Conservation (phyloP, 2,329 filamentous ascomycete species). For the Aspergillus fumigatiaffinis region DNA sequence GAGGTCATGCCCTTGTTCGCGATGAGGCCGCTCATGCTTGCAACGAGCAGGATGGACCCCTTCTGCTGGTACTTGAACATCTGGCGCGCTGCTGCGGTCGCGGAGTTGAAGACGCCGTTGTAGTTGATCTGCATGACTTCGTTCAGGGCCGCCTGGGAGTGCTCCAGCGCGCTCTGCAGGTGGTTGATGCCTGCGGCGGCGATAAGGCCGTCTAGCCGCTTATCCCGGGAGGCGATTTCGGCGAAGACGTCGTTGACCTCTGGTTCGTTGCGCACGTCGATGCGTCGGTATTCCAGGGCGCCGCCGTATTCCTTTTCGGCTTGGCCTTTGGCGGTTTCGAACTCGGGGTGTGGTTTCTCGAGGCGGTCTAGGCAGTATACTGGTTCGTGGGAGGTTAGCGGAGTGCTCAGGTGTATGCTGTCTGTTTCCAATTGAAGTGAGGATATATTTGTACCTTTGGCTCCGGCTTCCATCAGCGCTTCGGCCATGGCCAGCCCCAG, state of each 20-base stretch:
- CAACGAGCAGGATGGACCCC: slow-evolving; percentile 49
- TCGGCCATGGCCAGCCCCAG: slow-evolving; percentile 45
- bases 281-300: slow-evolving; percentile 43
- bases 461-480: slow-evolving; percentile 46
- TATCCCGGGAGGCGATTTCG: slow-evolving; percentile 31
- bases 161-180: slow-evolving; percentile 38
- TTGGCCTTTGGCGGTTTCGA: slow-evolving; percentile 36
- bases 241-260: slow-evolving; percentile 34
- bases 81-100: slow-evolving; percentile 46
- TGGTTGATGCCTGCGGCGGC: slow-evolving; percentile 44
- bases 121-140: slow-evolving; percentile 49
- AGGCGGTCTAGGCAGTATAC: slow-evolving; percentile 49
- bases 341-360: slow-evolving; percentile 42
- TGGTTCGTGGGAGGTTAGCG: slow-evolving; percentile 9
- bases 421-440: background rate
- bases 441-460: slow-evolving; percentile 44
- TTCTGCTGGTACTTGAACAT: slow-evolving; percentile 48
- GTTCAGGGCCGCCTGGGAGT: slow-evolving; percentile 38
- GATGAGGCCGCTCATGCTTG: slow-evolving; percentile 49
- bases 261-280: slow-evolving; percentile 44
- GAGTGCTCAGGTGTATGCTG: background rate
- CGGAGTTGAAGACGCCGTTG: slow-evolving; percentile 47
- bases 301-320: slow-evolving; percentile 35
- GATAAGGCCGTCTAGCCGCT: slow-evolving; percentile 40
- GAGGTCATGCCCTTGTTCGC: slow-evolving; percentile 46